Evolutionary conservation across 805 yeast species (phyloP).

Genomic region (Candida anglica): DNA sequence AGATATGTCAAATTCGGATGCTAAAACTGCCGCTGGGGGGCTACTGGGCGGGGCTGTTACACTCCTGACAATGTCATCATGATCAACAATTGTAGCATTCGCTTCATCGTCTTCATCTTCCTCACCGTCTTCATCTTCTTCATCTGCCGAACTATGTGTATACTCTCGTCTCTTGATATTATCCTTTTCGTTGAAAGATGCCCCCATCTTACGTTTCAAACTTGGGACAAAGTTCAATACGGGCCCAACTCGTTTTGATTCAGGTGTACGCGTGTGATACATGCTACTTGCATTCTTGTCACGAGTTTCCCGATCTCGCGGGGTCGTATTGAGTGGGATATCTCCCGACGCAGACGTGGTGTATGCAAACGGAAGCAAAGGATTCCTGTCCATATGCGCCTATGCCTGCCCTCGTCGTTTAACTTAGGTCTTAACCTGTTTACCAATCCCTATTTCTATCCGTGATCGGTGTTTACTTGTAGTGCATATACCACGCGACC

Average conservation of each 20-base stretch:
- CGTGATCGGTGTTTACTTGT: no score
- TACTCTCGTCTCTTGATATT: conserved; percentile 32
- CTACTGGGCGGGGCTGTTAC: conserved; percentile 17
- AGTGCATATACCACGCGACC: no score
- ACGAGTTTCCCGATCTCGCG: conserved; percentile 33
- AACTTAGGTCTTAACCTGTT: no score
- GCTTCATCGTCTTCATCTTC: background rate
- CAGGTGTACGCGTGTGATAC: conserved; percentile 36
- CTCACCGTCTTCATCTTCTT: conserved; percentile 5
- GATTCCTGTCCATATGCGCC: conserved; percentile 27
- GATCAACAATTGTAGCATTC: background rate
- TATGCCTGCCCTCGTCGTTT: no score
- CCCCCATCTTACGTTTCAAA: conserved; percentile 40
- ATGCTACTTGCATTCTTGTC: conserved; percentile 43
- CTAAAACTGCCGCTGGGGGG: conserved; percentile 31
- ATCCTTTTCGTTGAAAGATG: conserved; percentile 39
- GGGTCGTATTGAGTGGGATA: conserved; percentile 33
- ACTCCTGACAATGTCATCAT: background rate
- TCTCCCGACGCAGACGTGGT: conserved; percentile 30
- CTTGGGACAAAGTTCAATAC: conserved; percentile 14
- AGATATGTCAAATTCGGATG: conserved; percentile 28
- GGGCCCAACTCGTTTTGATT: conserved; percentile 11
- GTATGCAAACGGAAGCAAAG: conserved; percentile 49
- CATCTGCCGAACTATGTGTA: conserved; percentile 8
- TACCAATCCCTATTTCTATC: no score